phyloP scores from a whole-genome alignment of 148 eudicot genomes.

The Drosera capensis region DNA sequence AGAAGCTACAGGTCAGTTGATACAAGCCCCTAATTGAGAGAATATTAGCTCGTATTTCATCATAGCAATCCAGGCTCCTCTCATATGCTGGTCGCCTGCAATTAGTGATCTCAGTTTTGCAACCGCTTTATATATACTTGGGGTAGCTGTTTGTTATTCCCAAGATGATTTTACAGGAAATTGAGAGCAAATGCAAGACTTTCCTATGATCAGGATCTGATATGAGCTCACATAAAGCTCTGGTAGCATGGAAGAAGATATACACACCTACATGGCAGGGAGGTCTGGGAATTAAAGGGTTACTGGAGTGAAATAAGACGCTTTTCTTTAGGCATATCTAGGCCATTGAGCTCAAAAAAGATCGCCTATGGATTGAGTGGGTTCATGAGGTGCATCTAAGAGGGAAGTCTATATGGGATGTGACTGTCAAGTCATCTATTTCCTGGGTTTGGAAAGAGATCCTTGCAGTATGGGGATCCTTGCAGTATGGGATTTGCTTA shows the following conservation, averaged over 20 bases:
- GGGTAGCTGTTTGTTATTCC: not conserved
- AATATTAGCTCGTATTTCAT: too few species aligned
- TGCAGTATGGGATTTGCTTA: too few species aligned
- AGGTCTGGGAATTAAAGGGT: not conserved
- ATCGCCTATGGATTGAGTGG: not conserved
- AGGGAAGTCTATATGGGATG: not conserved
- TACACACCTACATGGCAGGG: not conserved
- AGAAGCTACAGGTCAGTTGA: too few species aligned
- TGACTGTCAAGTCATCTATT: too few species aligned
- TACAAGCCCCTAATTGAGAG: too few species aligned
- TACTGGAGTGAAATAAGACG: not conserved
- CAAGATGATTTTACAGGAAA: not conserved
- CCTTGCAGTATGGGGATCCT: too few species aligned
- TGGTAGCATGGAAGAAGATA: not conserved
- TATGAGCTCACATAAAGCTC: not conserved
- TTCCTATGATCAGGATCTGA: not conserved
- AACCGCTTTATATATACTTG: not conserved
- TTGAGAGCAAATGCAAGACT: not conserved
- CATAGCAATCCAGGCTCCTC: too few species aligned
- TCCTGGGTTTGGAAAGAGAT: too few species aligned
- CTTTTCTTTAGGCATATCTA: too few species aligned
- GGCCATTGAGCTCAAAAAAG: not conserved
- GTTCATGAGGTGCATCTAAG: not conserved
- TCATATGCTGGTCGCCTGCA: not conserved
- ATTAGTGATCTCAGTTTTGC: not conserved